Conservation (phyloP, 2,329 filamentous ascomycete species). For the Pseudonectria buxi region DNA sequence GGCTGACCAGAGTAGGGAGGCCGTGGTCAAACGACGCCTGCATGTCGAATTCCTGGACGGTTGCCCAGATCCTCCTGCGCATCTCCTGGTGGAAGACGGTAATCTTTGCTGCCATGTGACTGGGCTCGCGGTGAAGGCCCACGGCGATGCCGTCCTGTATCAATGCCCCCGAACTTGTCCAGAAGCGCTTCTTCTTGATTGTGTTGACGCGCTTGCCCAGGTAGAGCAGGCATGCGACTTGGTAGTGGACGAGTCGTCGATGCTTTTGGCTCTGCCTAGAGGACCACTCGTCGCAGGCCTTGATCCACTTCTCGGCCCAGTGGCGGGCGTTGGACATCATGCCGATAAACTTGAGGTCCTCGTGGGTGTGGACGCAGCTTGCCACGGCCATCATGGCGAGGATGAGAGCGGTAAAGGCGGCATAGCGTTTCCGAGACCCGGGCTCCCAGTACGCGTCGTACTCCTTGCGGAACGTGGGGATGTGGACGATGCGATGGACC, state of each 20-base stretch:
- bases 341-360: constrained; percentile 48
- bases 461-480: constrained; percentile 50
- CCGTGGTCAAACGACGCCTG: constrained; percentile 57
- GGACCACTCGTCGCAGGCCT: constrained; percentile 48
- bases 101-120: constrained; percentile 47
- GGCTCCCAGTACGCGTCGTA: constrained; percentile 50
- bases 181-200: constrained; percentile 59
- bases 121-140: constrained; percentile 53
- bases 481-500: constrained; percentile 51
- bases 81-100: constrained; percentile 57
- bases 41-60: constrained; percentile 55
- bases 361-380: constrained; percentile 48
- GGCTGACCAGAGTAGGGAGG: constrained; percentile 50
- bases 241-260: constrained; percentile 53
- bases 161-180: constrained; percentile 49
- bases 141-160: constrained; percentile 53
- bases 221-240: constrained; percentile 53
- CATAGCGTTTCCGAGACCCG: constrained; percentile 36
- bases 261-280: constrained; percentile 54
- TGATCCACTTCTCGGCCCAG: constrained; percentile 50
- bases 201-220: constrained; percentile 56
- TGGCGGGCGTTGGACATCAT: constrained; percentile 51
- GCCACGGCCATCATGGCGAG: constrained; percentile 56
- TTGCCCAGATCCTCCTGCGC: constrained; percentile 54
- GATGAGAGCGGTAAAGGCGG: constrained; percentile 50